These are phyloP conservation scores for Aeschynomene evenia DNA, from an alignment of 306 rosid species.

Conservation along the genomic window DNA sequence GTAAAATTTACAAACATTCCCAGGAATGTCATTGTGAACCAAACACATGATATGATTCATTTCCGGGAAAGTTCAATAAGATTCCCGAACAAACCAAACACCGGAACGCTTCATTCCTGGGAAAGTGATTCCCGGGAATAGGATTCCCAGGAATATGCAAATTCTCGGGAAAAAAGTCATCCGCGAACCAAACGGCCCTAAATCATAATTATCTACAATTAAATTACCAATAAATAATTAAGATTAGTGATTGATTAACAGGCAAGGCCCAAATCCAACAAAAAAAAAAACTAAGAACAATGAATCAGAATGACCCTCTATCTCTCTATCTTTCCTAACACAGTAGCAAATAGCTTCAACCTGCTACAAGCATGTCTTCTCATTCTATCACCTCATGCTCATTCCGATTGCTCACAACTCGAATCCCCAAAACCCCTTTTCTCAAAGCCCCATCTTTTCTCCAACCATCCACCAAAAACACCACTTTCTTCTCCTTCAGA, in stretches of 20 bases:
- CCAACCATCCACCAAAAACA: background rate
- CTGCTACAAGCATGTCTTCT: conserved; percentile 41
- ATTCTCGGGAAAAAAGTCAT: too few relatives aligned
- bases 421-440: conserved; percentile 37
- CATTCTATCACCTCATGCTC: conserved; percentile 51
- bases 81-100: too few relatives aligned
- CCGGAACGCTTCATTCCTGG: too few relatives aligned
- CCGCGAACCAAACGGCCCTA: too few relatives aligned
- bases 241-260: background rate
- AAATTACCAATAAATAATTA: too few relatives aligned
- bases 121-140: too few relatives aligned
- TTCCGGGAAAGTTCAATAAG: too few relatives aligned
- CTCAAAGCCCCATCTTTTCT: background rate
- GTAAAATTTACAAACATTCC: too few relatives aligned
- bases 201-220: too few relatives aligned
- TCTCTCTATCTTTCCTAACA: background rate
- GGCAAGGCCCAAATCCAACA: background rate
- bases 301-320: background rate
- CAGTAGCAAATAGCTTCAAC: background rate
- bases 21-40: too few relatives aligned
- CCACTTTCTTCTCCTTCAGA: conserved; percentile 31
- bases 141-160: too few relatives aligned
- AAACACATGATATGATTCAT: too few relatives aligned
- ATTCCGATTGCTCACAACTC: conserved; percentile 50
- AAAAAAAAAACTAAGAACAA: background rate